Base-by-base conservation (phyloP, 2,329 filamentous ascomycete genomes). In the Bipolaris zeicola region DNA sequence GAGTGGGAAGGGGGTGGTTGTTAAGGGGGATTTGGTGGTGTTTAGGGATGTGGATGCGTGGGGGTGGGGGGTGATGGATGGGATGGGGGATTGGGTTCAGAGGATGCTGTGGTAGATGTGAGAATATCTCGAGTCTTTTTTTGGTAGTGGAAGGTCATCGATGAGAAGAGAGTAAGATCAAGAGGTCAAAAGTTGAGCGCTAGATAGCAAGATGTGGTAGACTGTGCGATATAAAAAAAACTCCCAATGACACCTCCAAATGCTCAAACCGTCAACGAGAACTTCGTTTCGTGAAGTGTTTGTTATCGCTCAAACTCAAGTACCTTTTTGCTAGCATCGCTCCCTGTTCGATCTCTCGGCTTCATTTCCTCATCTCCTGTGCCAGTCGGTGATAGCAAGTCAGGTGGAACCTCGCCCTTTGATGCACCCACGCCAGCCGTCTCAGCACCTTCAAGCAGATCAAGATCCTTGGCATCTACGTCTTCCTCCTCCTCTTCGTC, bases 401-500 rank as follows among this genome's bases (percentile, higher is more conserved):
- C 60, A 16, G 56, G 59, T 3, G 57, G 53, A 5, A 58, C 58
- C 43, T 63, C 61, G 6, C 62, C 66, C 46, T 73, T 67, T 43
- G 65, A 52, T 50, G 69, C 47, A 56, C 73, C 69, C 34, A 80
- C 77, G 37, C 74, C 80, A 52, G 76, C 78, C 24, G 80, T 80
- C 57, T 83, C 81, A 3, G 80, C 80, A 1, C 79, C 80, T 48
- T 81, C 79, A 1, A 83, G 70, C n/a, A 83, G 59, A 69, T 83
- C 81, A 10, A 74, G 55, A 55, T 79, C 77, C 50, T 73, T 73
- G 1, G 70, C 73, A 37, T 70, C 62, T 5, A 79, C 79, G 0
- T 87, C 85, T 1, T 88, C 86, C 0, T 91, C 88, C 1, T 92
- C 89, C 0, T 87, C 85, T 0, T 85, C 84, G 1, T 79, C 76